Conservation (phyloP, 2,329 filamentous ascomycete genomes). For the Capronia coronata region DNA sequence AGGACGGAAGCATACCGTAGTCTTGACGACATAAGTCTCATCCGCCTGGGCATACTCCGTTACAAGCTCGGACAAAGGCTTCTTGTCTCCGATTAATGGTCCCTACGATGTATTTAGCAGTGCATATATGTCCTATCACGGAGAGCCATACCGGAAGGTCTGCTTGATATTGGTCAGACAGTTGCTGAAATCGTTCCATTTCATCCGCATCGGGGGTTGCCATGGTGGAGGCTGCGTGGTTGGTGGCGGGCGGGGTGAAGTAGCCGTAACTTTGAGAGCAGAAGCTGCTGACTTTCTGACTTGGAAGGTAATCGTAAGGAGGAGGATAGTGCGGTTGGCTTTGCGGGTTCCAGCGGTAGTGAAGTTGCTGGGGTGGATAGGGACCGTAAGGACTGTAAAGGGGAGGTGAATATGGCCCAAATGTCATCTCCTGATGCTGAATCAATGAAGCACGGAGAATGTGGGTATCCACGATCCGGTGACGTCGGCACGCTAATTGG, state of each 20-base stretch:
- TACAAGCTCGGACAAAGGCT: conserved; percentile 62
- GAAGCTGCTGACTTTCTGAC: conserved; percentile 26
- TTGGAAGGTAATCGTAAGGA: conserved; percentile 30
- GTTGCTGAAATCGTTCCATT: conserved; percentile 55
- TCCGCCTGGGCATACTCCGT: conserved; percentile 86
- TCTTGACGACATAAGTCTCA: conserved; percentile 77
- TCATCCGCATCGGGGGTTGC: conserved; percentile 45
- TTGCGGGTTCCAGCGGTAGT: conserved; percentile 32
- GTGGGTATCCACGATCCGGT: neutral
- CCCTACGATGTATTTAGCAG: conserved; percentile 51
- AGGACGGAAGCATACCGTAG: conserved; percentile 51
- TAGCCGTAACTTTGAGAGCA: conserved; percentile 23
- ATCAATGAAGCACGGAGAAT: neutral
- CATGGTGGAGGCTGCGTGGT: conserved; percentile 32
- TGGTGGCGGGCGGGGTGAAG: conserved; percentile 26
- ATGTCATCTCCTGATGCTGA: conserved; percentile 16
- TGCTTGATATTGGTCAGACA: conserved; percentile 56
- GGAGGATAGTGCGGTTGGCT: conserved; percentile 32
- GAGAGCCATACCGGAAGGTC: conserved; percentile 47
- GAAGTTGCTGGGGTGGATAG: conserved; percentile 1
- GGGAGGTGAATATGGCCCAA: conserved; percentile 10
- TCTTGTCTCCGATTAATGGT: conserved; percentile 74
- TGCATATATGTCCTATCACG: neutral
- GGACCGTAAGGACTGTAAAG: conserved; percentile 10
- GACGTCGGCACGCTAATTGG: neutral